Evolutionary conservation across 148 eudicot species (phyloP).

Genomic region (Amaranthus hypochondriacus): DNA sequence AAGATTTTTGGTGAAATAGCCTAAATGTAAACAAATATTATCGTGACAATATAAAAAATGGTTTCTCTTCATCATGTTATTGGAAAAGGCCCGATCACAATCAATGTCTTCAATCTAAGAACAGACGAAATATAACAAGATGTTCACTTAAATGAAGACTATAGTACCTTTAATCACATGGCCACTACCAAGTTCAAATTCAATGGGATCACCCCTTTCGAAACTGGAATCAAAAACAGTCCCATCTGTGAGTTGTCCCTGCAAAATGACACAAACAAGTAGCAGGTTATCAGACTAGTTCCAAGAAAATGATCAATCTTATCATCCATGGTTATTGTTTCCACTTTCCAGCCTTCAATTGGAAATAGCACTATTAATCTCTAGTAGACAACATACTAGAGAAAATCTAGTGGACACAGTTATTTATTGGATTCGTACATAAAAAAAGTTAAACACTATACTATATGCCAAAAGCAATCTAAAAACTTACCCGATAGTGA

Average conservation of each 20-base stretch:
- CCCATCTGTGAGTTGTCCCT: conserved; percentile 98
- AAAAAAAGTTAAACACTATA: not conserved
- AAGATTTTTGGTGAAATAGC: too few relatives aligned
- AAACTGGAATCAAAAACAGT: conserved; percentile 94
- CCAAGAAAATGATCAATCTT: not conserved
- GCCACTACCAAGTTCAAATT: conserved; percentile 86
- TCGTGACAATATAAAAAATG: not conserved
- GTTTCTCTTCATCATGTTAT: not conserved
- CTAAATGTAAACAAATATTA: too few relatives aligned
- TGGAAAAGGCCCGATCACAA: not conserved
- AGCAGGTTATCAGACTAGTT: not conserved
- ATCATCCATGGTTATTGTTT: not conserved
- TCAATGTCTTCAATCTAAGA: not conserved
- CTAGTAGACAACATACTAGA: not conserved
- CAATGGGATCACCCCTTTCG: conserved; percentile 96
- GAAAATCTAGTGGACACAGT: not conserved
- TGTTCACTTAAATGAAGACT: not conserved
- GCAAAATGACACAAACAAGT: conserved; percentile 20
- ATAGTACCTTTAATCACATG: conserved; percentile 73
- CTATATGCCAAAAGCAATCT: not conserved
- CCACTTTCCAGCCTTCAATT: not conserved
- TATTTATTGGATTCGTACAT: too few relatives aligned
- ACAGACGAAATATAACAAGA: not conserved
- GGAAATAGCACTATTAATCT: not conserved
- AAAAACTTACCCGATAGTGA: conserved; percentile 78